Evolutionary conservation across 768 basidiomycete species (phyloP).

Genomic region (Cystofilobasidium capitatum): DNA sequence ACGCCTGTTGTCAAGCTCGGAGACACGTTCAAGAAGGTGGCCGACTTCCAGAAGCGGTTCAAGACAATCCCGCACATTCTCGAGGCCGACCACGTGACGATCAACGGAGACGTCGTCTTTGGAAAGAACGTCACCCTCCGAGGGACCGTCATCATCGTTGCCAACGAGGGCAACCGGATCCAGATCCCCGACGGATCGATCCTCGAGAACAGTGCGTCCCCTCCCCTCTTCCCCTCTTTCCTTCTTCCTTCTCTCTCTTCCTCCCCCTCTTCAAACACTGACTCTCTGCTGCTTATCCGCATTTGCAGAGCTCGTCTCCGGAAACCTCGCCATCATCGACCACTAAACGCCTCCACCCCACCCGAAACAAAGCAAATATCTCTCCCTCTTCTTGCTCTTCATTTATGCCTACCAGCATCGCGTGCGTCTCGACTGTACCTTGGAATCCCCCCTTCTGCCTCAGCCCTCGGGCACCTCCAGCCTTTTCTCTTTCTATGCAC

Average conservation of each 20-base stretch:
- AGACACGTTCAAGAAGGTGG: conserved; percentile 90
- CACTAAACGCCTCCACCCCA: conserved; percentile 11
- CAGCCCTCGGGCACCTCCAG: too few species aligned
- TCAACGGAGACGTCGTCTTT: conserved; percentile 83
- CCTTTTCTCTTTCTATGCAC: too few species aligned
- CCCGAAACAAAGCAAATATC: not conserved
- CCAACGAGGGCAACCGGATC: conserved; percentile 72
- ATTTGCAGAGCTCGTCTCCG: conserved; percentile 22
- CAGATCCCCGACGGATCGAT: conserved; percentile 74
- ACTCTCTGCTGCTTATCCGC: not conserved
- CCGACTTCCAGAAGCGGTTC: conserved; percentile 84
- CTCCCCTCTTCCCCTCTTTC: not conserved
- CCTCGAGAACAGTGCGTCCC: conserved; percentile 55
- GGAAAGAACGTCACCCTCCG: conserved; percentile 68
- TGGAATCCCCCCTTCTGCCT: too few species aligned
- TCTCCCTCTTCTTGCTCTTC: not conserved
- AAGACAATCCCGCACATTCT: conserved; percentile 84
- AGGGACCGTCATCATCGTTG: conserved; percentile 81
- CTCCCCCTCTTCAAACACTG: not conserved
- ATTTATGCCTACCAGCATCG: too few species aligned
- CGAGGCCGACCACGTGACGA: conserved; percentile 87
- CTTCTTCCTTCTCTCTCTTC: not conserved
- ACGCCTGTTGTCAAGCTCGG: conserved; percentile 94
- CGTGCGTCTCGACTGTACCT: too few species aligned
- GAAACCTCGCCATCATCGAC: conserved; percentile 27